A percentile compares a stretch with the other conserved stretches of the same genome.
Evolutionary conservation across 345 rosid species (phyloP).

Genomic region (Arabis hirsuta): DNA sequence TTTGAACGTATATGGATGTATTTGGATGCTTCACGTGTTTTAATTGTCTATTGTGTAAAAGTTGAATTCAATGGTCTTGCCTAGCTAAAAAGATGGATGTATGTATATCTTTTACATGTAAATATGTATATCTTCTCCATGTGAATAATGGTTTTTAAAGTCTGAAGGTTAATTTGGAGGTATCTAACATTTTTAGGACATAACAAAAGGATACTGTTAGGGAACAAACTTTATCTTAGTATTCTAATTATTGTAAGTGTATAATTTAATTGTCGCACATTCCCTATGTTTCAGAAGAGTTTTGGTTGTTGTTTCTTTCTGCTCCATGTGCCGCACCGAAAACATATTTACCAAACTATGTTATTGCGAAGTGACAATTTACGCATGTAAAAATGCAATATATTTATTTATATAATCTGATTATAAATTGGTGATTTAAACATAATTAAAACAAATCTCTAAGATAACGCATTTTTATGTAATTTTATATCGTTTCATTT

Average conservation of each 20-base stretch:
- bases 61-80: constrained; percentile 10
- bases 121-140: neutral
- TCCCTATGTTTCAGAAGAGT: constrained; percentile 44
- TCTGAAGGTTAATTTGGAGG: constrained; percentile 26
- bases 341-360: constrained; percentile 16
- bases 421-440: neutral
- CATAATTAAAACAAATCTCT: neutral
- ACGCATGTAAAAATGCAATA: neutral
- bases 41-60: constrained; percentile 7
- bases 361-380: constrained; percentile 5
- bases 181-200: constrained; percentile 37
- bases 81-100: neutral
- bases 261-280: constrained; percentile 36
- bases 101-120: neutral
- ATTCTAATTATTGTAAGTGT: constrained; percentile 27
- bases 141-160: constrained; percentile 11
- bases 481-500: constrained; percentile 23
- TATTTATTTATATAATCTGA: neutral
- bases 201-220: constrained; percentile 25
- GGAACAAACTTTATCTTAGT: constrained; percentile 31
- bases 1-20: constrained; percentile 32
- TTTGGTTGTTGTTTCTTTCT: constrained; percentile 43
- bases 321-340: constrained; percentile 45
- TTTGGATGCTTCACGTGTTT: constrained; percentile 34
- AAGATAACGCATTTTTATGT: neutral